Percentiles rank a stretch among this genome's conserved stretches.
Conservation (phyloP, 2,329 filamentous ascomycete genomes). For the Colletotrichum sidae region DNA sequence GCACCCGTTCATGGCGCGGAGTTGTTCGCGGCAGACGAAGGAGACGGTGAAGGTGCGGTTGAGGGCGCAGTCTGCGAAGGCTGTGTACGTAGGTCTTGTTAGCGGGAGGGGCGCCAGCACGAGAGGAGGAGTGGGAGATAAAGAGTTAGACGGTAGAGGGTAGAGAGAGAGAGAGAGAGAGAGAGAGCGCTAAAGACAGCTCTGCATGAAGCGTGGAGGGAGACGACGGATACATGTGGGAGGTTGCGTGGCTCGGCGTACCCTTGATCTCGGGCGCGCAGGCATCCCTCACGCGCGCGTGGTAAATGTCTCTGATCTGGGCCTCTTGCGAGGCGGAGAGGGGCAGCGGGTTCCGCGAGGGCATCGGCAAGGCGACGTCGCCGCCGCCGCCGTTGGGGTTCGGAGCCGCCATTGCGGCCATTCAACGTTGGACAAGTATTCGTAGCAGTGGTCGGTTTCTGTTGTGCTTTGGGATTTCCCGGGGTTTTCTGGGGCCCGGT, state of each 20-base stretch:
- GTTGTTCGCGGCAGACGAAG: slow-evolving; percentile 84
- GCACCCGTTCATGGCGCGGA: slow-evolving; percentile 91
- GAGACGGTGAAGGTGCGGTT: slow-evolving; percentile 88
- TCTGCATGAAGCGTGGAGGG: neutral
- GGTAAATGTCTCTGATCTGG: slow-evolving; percentile 84
- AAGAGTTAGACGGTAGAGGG: neutral
- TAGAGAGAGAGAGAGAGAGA: neutral
- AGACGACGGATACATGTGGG: neutral
- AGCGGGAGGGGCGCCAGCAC: neutral
- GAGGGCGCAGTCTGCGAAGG: slow-evolving; percentile 90
- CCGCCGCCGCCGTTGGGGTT: slow-evolving; percentile 43
- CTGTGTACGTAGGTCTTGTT: slow-evolving; percentile 56
- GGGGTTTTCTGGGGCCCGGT: neutral
- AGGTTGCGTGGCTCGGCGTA: slow-evolving; percentile 47
- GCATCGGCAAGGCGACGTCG: slow-evolving; percentile 53
- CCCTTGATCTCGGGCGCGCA: slow-evolving; percentile 85
- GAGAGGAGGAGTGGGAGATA: neutral
- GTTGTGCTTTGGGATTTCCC: neutral
- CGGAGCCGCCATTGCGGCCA: slow-evolving; percentile 56
- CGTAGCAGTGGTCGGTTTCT: neutral
- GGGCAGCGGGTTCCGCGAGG: slow-evolving; percentile 82
- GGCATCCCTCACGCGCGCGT: slow-evolving; percentile 79
- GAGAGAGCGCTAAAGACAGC: neutral
- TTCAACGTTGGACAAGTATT: slow-evolving; percentile 35
- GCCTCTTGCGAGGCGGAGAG: slow-evolving; percentile 84